A percentile compares a stretch with the other conserved stretches of the same genome.
Conservation (phyloP, 345 rosid genomes). For the Sonneratia caseolaris region DNA sequence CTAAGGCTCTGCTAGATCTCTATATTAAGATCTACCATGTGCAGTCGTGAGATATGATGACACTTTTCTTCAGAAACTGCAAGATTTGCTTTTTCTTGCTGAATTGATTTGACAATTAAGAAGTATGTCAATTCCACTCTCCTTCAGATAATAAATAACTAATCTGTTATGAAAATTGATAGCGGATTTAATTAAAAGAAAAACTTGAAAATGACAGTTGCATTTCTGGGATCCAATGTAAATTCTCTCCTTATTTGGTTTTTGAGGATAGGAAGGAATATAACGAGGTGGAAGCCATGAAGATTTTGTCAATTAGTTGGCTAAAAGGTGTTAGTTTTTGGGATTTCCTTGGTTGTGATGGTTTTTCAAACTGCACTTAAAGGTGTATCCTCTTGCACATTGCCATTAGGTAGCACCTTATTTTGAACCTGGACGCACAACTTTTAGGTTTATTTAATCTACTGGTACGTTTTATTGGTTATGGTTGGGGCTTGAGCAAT, state of each 20-base stretch:
- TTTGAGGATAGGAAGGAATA: background rate
- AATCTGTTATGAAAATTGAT: background rate
- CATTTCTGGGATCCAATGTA: background rate
- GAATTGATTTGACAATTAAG: background rate
- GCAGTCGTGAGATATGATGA: background rate
- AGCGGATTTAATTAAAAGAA: background rate
- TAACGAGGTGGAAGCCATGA: background rate
- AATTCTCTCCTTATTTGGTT: background rate
- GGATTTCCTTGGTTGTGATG: background rate
- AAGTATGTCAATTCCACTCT: background rate
- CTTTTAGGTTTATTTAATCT: background rate
- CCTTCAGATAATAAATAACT: background rate
- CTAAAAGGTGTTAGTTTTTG: background rate
- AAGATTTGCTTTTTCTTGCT: background rate
- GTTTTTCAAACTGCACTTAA: background rate
- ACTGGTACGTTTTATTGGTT: background rate
- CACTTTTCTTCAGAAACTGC: background rate
- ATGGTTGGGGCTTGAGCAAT: background rate
- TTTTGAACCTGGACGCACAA: background rate
- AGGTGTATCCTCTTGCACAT: background rate
- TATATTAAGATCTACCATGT: background rate
- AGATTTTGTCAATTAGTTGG: background rate
- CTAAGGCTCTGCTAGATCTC: background rate
- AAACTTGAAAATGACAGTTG: background rate
- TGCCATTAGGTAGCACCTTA: background rate